Percentiles rank a stretch among this genome's conserved stretches.
These are phyloP conservation scores for Goffeauzyma gilvescens DNA, from an alignment of 768 basidiomycete genomes.

Conservation along the genomic window DNA sequence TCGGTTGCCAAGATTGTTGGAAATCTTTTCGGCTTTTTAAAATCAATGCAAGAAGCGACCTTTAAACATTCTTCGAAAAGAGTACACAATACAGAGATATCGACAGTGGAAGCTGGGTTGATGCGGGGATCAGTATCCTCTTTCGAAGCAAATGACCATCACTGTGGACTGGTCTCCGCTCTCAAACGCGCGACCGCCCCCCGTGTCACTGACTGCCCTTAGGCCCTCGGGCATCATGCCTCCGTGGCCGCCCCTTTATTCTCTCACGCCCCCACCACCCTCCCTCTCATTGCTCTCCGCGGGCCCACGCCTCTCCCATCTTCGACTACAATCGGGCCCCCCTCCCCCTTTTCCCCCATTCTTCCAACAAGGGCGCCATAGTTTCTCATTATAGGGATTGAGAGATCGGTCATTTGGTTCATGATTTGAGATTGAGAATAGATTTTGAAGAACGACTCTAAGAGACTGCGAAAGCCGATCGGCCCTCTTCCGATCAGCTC, in stretches of 20 bases:
- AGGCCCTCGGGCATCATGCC: too few species aligned
- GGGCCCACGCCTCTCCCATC: background rate
- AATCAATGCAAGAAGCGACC: background rate
- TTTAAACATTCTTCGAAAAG: background rate
- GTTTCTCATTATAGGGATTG: too few species aligned
- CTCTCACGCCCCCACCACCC: too few species aligned
- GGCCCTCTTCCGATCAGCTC: too few species aligned
- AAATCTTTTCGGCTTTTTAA: background rate
- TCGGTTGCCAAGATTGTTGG: too few species aligned
- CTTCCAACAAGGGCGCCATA: conserved; percentile 1
- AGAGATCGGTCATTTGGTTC: too few species aligned
- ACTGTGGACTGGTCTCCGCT: background rate
- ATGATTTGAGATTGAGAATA: too few species aligned
- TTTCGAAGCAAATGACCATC: too few species aligned
- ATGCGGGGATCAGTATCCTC: background rate
- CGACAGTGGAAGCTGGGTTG: conserved; percentile 1
- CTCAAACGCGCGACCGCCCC: background rate
- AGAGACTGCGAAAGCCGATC: too few species aligned
- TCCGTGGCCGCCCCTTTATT: too few species aligned
- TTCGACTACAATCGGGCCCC: background rate
- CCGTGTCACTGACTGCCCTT: background rate
- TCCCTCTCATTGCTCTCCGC: background rate
- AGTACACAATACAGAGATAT: too few species aligned
- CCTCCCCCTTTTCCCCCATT: background rate
- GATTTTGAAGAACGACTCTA: too few species aligned